phyloP scores from a whole-genome alignment of 2,329 filamentous ascomycete species.

The Scedosporium minutisporum region DNA sequence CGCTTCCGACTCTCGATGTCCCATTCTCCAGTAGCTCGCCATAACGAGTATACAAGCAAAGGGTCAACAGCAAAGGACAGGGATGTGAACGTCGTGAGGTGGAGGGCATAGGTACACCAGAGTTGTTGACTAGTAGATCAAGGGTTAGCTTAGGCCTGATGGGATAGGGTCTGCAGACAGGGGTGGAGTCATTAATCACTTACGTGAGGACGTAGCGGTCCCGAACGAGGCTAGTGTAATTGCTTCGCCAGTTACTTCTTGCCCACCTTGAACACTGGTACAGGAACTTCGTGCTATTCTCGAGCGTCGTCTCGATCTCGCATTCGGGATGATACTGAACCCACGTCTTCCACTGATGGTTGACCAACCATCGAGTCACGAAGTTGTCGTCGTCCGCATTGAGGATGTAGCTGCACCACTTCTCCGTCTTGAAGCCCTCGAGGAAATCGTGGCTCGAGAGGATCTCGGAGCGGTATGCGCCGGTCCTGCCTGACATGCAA shows the following conservation, averaged over 20 bases:
- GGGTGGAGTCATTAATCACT: constrained; percentile 30
- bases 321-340: constrained; percentile 90
- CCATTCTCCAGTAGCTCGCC: constrained; percentile 58
- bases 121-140: constrained; percentile 60
- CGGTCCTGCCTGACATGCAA: constrained; percentile 89
- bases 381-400: constrained; percentile 99
- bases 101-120: constrained; percentile 89
- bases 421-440: constrained; percentile 82
- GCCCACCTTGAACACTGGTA: constrained; percentile 94
- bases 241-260: constrained; percentile 95
- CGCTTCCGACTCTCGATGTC: constrained; percentile 37
- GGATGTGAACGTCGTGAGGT: constrained; percentile 86
- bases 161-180: constrained; percentile 9
- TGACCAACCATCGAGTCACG: constrained; percentile 91
- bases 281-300: constrained; percentile 79
- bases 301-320: constrained; percentile 85
- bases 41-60: constrained; percentile 58
- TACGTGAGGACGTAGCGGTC: constrained; percentile 82
- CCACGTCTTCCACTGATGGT: constrained; percentile 85
- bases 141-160: background rate
- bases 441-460: constrained; percentile 78
- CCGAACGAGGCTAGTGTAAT: constrained; percentile 78
- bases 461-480: constrained; percentile 83
- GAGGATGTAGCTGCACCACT: constrained; percentile 78
- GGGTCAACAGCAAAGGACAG: constrained; percentile 74